phyloP scores from a whole-genome alignment of 2,329 filamentous ascomycete species.

The Gnomoniopsis smithogilvyi region DNA sequence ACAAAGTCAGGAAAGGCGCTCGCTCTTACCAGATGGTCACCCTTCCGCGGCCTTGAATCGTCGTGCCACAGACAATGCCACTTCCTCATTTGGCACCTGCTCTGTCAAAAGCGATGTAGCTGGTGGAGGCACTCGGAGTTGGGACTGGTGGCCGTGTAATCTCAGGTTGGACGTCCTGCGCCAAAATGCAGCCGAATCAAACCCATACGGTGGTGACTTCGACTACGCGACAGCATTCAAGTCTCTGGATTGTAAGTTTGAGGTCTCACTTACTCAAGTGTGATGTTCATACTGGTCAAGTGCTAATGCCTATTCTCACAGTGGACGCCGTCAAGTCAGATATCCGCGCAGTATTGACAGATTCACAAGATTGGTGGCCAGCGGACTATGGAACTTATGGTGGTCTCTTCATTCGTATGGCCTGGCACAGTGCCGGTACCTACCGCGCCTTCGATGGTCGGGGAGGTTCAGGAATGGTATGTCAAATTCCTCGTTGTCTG shows the following conservation, averaged over 20 bases:
- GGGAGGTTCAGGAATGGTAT: slow-evolving; percentile 57
- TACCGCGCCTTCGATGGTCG: slow-evolving; percentile 70
- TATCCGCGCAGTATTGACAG: slow-evolving; percentile 61
- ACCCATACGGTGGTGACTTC: slow-evolving; percentile 62
- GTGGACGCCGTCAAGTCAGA: slow-evolving; percentile 67
- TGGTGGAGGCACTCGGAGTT: slow-evolving; percentile 62
- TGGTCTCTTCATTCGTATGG: slow-evolving; percentile 71
- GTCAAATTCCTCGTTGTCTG: neutral
- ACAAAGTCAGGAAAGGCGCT: slow-evolving; percentile 4
- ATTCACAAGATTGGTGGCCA: slow-evolving; percentile 74
- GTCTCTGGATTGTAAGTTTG: slow-evolving; percentile 51
- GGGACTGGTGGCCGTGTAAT: slow-evolving; percentile 69
- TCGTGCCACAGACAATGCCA: neutral
- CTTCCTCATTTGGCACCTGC: slow-evolving; percentile 16
- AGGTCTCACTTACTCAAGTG: too few relatives aligned
- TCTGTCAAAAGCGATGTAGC: slow-evolving; percentile 32
- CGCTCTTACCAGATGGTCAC: neutral
- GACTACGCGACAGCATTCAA: slow-evolving; percentile 71
- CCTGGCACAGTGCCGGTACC: slow-evolving; percentile 72
- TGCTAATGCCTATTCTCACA: neutral
- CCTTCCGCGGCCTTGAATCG: neutral
- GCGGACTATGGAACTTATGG: slow-evolving; percentile 76
- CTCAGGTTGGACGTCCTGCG: slow-evolving; percentile 66
- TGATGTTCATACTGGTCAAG: neutral
- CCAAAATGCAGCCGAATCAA: slow-evolving; percentile 59